Base-by-base conservation (phyloP, 768 basidiomycete genomes). In the Boletus pseudo-olivaceus region DNA sequence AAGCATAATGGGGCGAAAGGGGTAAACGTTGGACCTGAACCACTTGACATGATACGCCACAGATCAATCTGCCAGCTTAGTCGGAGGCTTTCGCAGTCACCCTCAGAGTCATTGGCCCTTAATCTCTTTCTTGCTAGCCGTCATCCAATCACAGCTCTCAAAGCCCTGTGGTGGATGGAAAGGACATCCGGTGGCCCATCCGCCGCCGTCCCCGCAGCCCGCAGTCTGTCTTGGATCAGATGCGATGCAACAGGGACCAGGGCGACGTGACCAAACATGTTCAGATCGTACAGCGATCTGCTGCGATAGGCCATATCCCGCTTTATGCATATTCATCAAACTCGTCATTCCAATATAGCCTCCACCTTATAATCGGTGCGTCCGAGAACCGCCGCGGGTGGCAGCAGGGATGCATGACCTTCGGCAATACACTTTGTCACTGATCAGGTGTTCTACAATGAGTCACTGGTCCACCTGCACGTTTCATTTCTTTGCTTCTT, bases 401-500 rank as follows among this genome's bases (percentile, higher is more conserved):
- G n/a, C 5, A 19, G n/a, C 4, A 45, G 27, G 29, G 23, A 6
- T 20, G 30, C 4, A 7, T 20, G 12, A 17, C 33, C 17, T 8
- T 15, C 15, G 9, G 17, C 19, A 20, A 20, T 12, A 23, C 12
- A 47, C 11, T 17, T 23, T 30, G 29, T 9, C 7, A 11, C 23
- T 23, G 23, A 23, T 7, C 15, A 34, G 15, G n/a, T 10, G 8
- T 12, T 26, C 14, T 26, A 15, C 38, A 51, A 38, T 19, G 39
- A 26, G 47, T 15, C 33, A 41, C n/a, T 39, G n/a, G n/a, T 48
- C 42, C 42, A 32, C 17, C 38, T 34, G 19, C 1, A 12, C 35
- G 32, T 27, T 34, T 23, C 23, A 48, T 37, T n/a, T 32, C 23
- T 37, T 60, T 42, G 42, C 60, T 57, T 52, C 51, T 23, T 26